Conservation (phyloP, 2,329 filamentous ascomycete species). For the Cadophora sp. region DNA sequence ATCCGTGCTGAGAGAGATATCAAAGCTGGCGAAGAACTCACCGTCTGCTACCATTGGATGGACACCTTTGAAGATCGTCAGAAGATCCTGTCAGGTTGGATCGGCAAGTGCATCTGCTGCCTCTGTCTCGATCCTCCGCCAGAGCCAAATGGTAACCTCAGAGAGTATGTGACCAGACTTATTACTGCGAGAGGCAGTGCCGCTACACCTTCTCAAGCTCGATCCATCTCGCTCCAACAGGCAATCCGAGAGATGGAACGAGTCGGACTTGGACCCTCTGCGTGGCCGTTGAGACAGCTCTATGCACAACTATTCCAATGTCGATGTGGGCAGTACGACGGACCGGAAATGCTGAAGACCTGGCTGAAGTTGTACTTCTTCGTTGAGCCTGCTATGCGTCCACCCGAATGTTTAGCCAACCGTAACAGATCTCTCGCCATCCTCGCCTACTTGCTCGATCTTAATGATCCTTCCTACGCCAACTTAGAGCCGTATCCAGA, state of each 20-base stretch:
- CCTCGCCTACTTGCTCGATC: background rate
- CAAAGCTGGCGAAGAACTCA: conserved; percentile 46
- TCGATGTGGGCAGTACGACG: conserved; percentile 2
- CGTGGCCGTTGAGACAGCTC: background rate
- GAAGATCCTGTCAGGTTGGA: background rate
- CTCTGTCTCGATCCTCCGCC: background rate
- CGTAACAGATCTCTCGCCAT: conserved; percentile 7
- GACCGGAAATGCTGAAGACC: conserved; percentile 4
- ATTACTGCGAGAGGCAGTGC: background rate
- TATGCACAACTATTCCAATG: background rate
- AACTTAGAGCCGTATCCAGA: conserved; percentile 1
- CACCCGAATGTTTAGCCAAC: background rate
- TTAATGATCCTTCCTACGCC: background rate
- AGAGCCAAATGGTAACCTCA: background rate
- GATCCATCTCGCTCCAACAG: background rate
- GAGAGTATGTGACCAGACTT: background rate
- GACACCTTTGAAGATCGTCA: background rate
- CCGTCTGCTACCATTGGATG: conserved; percentile 40
- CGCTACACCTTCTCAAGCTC: background rate
- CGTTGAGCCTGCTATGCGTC: conserved; percentile 2
- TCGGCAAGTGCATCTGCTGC: conserved; percentile 7
- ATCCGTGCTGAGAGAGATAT: conserved; percentile 45
- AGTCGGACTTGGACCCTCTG: background rate
- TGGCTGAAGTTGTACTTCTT: conserved; percentile 5
- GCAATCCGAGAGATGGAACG: background rate